phyloP scores from a whole-genome alignment of 129 eudicot genomes.

The Kitagawia praeruptora region DNA sequence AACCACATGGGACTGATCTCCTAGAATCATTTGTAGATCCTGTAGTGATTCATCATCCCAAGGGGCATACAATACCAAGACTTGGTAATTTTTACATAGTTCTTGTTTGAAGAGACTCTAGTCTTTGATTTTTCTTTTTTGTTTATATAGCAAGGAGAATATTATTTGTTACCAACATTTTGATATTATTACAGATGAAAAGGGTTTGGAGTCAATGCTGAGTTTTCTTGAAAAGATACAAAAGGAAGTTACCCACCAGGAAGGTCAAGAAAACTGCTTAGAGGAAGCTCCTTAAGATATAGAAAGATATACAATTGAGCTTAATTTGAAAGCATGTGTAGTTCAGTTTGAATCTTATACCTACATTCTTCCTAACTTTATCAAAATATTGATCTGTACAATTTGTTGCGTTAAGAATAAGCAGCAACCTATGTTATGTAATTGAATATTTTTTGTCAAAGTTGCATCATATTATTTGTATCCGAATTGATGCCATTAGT shows the following conservation, averaged over 20 bases:
- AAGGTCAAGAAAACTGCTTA: conserved; percentile 15
- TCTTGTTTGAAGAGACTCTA: background rate
- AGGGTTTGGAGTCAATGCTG: conserved; percentile 36
- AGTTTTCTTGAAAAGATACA: conserved; percentile 53
- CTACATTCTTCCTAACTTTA: background rate
- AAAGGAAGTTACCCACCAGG: conserved; percentile 24
- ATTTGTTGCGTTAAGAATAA: background rate
- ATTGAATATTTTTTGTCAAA: background rate
- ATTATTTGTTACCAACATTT: background rate
- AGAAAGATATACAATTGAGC: background rate
- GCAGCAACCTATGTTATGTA: background rate
- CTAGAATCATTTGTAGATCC: conserved; percentile 48
- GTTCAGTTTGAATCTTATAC: background rate
- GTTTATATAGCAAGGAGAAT: background rate
- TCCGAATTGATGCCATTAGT: background rate
- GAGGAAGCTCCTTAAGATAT: background rate
- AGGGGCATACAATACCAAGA: conserved; percentile 78
- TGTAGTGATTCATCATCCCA: conserved; percentile 73
- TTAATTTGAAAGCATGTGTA: background rate
- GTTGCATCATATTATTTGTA: background rate
- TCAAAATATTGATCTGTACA: background rate
- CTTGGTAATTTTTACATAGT: conserved; percentile 35
- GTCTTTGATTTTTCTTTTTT: background rate
- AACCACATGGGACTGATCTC: conserved; percentile 43
- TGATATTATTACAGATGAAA: conserved; percentile 37